Evolutionary conservation across 2,329 filamentous ascomycete species (phyloP).

Genomic region (Elsinoe perseae): DNA sequence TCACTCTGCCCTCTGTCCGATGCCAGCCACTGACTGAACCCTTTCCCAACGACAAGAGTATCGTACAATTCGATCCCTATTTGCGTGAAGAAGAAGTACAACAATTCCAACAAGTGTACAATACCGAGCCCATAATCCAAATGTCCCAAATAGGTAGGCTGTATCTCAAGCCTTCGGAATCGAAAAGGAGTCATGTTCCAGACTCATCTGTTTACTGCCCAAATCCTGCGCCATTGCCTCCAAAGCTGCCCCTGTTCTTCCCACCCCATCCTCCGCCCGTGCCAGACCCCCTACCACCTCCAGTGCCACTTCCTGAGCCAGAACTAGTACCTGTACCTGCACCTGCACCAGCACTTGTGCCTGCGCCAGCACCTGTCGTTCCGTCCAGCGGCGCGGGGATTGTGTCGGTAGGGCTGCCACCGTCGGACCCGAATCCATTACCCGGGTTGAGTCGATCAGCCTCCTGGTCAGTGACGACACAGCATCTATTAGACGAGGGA

Average conservation of each 20-base stretch:
- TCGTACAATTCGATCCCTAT: not conserved
- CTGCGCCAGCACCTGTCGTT: not conserved
- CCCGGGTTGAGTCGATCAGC: not conserved
- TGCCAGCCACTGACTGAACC: not conserved
- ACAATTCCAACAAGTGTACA: not conserved
- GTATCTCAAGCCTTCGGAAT: not conserved
- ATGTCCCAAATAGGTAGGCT: not conserved
- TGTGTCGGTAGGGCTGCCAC: not conserved
- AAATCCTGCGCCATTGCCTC: not conserved
- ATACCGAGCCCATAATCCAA: too few relatives aligned
- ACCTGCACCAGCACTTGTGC: not conserved
- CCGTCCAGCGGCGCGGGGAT: not conserved
- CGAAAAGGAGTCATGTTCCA: not conserved
- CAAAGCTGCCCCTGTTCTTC: not conserved
- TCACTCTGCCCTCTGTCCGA: too few relatives aligned
- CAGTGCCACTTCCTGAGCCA: not conserved
- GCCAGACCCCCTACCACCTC: not conserved
- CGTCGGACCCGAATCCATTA: not conserved
- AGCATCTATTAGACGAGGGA: not conserved
- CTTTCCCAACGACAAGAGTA: not conserved
- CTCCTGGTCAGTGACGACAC: not conserved
- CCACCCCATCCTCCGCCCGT: not conserved
- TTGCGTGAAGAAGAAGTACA: not conserved
- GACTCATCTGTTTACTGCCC: not conserved
- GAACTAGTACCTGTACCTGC: not conserved